Percentiles rank a stretch among this genome's conserved stretches.
phyloP scores from a whole-genome alignment of 768 basidiomycete species.

The Pulveroboletus sp. region DNA sequence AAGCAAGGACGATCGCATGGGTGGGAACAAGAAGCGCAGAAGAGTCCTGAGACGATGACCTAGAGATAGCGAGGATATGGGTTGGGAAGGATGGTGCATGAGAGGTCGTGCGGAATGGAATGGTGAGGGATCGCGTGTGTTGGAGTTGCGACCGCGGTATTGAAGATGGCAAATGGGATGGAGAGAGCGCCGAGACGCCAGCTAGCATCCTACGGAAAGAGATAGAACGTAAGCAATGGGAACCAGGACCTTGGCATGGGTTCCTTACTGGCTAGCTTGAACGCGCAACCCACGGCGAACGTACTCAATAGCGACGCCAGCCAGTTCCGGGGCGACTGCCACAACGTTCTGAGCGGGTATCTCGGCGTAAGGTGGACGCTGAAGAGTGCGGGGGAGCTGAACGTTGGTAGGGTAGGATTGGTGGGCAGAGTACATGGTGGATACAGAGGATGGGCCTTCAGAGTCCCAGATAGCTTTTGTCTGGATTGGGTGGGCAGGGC shows the following conservation, averaged over 20 bases:
- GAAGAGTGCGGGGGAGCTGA: conserved; percentile 69
- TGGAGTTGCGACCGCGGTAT: conserved; percentile 32
- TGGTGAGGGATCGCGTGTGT: conserved; percentile 28
- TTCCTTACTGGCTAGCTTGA: conserved; percentile 42
- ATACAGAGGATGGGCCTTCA: conserved; percentile 24
- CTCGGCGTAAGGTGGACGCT: conserved; percentile 55
- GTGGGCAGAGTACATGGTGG: conserved; percentile 30
- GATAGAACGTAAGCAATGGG: conserved; percentile 29
- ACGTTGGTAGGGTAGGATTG: conserved; percentile 36
- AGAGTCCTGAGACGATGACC: conserved; percentile 28
- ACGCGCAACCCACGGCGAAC: conserved; percentile 48
- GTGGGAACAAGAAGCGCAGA: conserved; percentile 54
- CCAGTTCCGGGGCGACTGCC: conserved; percentile 51
- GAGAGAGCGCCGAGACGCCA: conserved; percentile 44
- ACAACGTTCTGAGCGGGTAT: conserved; percentile 52
- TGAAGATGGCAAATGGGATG: conserved; percentile 39
- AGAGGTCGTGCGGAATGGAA: conserved; percentile 30
- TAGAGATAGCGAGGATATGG: conserved; percentile 49
- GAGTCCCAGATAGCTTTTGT: conserved; percentile 36
- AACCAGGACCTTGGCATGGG: conserved; percentile 3
- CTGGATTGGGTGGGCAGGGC: conserved; percentile 34
- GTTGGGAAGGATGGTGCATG: conserved; percentile 37
- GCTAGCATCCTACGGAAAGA: conserved; percentile 33
- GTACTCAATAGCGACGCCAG: conserved; percentile 57
- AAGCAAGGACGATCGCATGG: conserved; percentile 66